A percentile compares a stretch with the other conserved stretches of the same genome.
Evolutionary conservation across 176 grass and related monocot genomes (phyloP).

Genomic region (Oryza nivara): DNA sequence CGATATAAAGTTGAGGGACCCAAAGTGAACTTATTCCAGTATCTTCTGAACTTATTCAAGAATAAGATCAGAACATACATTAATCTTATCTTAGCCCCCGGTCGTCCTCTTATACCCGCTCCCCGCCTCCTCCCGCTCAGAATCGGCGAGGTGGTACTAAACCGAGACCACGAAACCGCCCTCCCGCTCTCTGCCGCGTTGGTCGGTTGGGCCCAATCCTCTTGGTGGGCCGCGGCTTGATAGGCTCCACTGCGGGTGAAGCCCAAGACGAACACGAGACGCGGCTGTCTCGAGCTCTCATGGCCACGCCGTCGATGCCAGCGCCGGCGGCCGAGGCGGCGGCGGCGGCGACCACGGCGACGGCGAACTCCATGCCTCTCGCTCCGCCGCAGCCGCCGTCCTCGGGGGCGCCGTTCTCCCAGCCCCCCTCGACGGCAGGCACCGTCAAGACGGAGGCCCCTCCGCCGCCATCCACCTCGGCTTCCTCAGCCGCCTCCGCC

Average conservation of each 20-base stretch:
- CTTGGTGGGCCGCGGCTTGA: neutral
- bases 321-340: slow-evolving; percentile 5
- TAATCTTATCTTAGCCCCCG: no score
- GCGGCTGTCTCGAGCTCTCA: slow-evolving; percentile 24
- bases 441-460: slow-evolving; percentile 56
- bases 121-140: no score
- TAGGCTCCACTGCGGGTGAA: neutral
- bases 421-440: slow-evolving; percentile 12
- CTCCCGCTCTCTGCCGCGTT: no score
- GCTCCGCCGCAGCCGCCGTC: neutral
- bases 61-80: no score
- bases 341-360: neutral
- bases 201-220: neutral
- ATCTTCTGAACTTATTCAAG: no score
- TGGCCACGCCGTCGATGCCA: slow-evolving; percentile 37
- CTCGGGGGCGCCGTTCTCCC: slow-evolving; percentile 11
- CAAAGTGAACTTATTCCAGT: no score
- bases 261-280: neutral
- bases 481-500: neutral
- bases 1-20: no score
- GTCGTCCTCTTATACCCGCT: no score
- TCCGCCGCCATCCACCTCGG: slow-evolving; percentile 21
- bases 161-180: neutral
- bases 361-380: neutral
- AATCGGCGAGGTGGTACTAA: no score